Base-by-base conservation (phyloP, 345 rosid genomes). In the Carallia brachiata region DNA sequence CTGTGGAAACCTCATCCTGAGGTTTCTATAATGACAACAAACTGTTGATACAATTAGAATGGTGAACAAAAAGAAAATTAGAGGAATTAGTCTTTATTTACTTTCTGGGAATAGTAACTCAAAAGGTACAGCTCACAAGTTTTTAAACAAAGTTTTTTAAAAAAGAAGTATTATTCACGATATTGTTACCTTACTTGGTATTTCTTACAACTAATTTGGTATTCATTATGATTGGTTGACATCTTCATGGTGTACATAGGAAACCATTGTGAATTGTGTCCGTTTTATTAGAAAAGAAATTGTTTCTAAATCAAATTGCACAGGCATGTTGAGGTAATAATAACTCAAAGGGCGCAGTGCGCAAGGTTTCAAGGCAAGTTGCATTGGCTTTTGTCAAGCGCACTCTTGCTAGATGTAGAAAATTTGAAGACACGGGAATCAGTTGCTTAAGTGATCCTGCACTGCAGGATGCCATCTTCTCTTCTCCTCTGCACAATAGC, bases 381-480 rank as follows among this genome's bases (percentile, higher is more conserved):
- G 89, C 89, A 6, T 32, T 75, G 76, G 81, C 81, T 66, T 87
- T 83, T 67, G 75, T 78, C 68, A 81, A 74, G 78, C 83, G 91
- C 59, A 80, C 84, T 47, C 86, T 87, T 30, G 82, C 78, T 50
- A 81, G 87, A 85, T 85, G 86, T 56, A 78, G 61, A 50, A 83
- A 81, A 71, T 85, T 83, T 62, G 82, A 83, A 75, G 86, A 81
- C 52, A 78, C 87, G 12, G 91, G 86, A 53, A 78, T 73, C 70
- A 85, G 87, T 68, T 83, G 91, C 81, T 87, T 85, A 58, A 54
- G 76, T 34, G 87, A 87, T 52, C 81, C 89, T 75, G 54, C 81
- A 61, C 77, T 83, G 57, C 78, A 87, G 78, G 93, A 89, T 75
- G 77, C 84, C 34, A 27, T 56, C 31, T 56, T 56, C 60, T 56